A percentile compares a stretch with the other conserved stretches of the same genome.
Evolutionary conservation across 2,329 filamentous ascomycete genomes (phyloP).

Genomic region (Zymoseptoria tritici): DNA sequence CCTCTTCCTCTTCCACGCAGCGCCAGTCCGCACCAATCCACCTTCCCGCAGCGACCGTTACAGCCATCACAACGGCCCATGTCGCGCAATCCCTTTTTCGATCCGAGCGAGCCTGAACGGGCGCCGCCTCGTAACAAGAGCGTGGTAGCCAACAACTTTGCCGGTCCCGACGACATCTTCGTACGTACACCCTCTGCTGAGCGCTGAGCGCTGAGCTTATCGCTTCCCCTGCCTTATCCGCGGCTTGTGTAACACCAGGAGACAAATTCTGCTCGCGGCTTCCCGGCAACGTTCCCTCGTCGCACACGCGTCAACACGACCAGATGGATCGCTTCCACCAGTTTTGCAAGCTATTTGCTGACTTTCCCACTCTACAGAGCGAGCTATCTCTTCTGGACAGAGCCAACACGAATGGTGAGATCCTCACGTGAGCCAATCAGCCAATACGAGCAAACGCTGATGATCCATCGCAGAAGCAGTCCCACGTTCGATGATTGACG

Average conservation of each 20-base stretch:
- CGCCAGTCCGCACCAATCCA: conserved; percentile 20
- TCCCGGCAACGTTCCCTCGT: neutral
- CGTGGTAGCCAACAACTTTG: conserved; percentile 29
- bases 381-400: conserved; percentile 61
- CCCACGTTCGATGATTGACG: conserved; percentile 25
- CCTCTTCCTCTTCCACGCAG: conserved; percentile 20
- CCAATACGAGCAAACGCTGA: neutral
- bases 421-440: neutral
- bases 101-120: conserved; percentile 21
- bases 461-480: conserved; percentile 13
- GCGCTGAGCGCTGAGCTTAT: conserved; percentile 1
- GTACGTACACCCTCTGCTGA: conserved; percentile 48
- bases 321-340: conserved; percentile 36
- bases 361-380: conserved; percentile 47
- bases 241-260: conserved; percentile 15
- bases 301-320: neutral
- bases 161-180: conserved; percentile 64
- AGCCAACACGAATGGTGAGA: conserved; percentile 33
- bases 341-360: conserved; percentile 36
- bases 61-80: conserved; percentile 43
- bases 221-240: conserved; percentile 11
- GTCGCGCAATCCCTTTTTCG: conserved; percentile 73
- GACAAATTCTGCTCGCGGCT: conserved; percentile 5
- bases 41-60: conserved; percentile 16
- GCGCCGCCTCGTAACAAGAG: conserved; percentile 15